Conservation (phyloP, 2,329 filamentous ascomycete genomes). For the Alternaria hordeiaustralica region DNA sequence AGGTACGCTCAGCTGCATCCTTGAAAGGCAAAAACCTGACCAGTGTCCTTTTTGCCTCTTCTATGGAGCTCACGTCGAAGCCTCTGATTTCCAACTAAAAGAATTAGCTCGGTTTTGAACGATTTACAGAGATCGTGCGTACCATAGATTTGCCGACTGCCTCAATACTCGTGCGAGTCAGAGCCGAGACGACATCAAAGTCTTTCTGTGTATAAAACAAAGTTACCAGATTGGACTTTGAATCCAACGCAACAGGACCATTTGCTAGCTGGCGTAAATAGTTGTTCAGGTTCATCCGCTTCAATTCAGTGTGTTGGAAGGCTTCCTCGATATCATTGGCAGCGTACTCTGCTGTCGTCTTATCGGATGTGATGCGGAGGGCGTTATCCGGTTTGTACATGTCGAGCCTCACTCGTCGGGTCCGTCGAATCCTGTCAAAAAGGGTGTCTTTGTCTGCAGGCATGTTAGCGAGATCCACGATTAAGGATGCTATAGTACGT, state of each 20-base stretch:
- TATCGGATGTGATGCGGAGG: conserved; percentile 48
- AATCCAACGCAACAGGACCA: conserved; percentile 1
- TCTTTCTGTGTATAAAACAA: conserved; percentile 21
- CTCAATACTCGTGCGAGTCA: conserved; percentile 36
- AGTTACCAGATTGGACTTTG: conserved; percentile 6
- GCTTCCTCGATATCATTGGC: conserved; percentile 42
- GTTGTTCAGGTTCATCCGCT: conserved; percentile 25
- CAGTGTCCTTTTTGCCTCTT: conserved; percentile 39
- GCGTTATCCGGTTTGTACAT: conserved; percentile 31
- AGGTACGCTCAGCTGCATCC: conserved; percentile 11
- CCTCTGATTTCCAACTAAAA: conserved; percentile 38
- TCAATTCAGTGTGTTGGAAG: conserved; percentile 22
- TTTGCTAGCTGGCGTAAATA: conserved; percentile 29
- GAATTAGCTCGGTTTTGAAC: conserved; percentile 2
- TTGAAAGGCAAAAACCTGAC: conserved; percentile 36
- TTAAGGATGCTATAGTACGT: background rate
- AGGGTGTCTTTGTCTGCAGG: conserved; percentile 23
- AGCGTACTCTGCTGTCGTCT: conserved; percentile 44
- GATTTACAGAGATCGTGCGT: background rate
- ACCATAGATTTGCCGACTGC: conserved; percentile 22
- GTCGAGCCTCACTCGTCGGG: conserved; percentile 41
- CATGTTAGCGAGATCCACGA: conserved; percentile 4
- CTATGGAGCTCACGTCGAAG: conserved; percentile 25
- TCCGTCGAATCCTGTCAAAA: conserved; percentile 37
- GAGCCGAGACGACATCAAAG: conserved; percentile 23